Base-by-base conservation (phyloP, 2,329 filamentous ascomycete species). In the Parafenestella ontariensis region DNA sequence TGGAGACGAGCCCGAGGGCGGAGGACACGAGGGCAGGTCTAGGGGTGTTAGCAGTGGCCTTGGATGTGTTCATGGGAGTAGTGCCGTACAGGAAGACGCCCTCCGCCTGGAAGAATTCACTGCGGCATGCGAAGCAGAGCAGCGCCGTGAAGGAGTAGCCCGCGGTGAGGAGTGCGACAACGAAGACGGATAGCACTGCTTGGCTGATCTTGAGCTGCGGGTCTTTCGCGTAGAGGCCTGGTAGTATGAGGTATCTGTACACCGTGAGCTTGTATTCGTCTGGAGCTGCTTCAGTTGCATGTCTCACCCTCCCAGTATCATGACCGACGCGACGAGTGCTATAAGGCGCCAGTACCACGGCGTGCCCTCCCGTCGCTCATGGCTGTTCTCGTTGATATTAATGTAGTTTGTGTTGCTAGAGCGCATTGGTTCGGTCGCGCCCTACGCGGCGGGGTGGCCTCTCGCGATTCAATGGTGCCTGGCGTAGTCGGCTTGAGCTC, bases 341-440 rank as follows among this genome's bases (percentile, higher is more conserved):
- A 78, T 71, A 21, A 78, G 61, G 52, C 76, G 75, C 80, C 80
- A 82, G 61, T 82, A 82, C 80, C 79, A 82, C 37, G 79, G 68
- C 33, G 65, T 69, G 24, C 46, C 46, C 46, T 68, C 67, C 39
- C 49, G 59, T 20, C 55, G 54, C 18, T 60, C 64, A 39, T 63
- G 46, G 28, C 61, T 59, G 36, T 65, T 58, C 21, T 62, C 56
- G 53, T 47, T 50, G 49, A 75, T 65, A 59, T 68, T 67, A 60
- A 65, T 64, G 59, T 75, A 75, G 51, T 52, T 61, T 46, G 64
- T 65, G 51, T 66, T 67, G 44, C 57, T 52, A 39, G 69, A 68
- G 63, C 61, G 65, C 71, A 74, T 72, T 66, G 66, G 58, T 51
- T 52, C 59, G 61, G 58, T 50, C 54, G 60, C 62, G 62, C 57